Percentiles rank a stretch among this genome's conserved stretches.
These are phyloP conservation scores for Penicillium goetzii DNA, from an alignment of 495 filamentous ascomycete species.

Conservation along the genomic window DNA sequence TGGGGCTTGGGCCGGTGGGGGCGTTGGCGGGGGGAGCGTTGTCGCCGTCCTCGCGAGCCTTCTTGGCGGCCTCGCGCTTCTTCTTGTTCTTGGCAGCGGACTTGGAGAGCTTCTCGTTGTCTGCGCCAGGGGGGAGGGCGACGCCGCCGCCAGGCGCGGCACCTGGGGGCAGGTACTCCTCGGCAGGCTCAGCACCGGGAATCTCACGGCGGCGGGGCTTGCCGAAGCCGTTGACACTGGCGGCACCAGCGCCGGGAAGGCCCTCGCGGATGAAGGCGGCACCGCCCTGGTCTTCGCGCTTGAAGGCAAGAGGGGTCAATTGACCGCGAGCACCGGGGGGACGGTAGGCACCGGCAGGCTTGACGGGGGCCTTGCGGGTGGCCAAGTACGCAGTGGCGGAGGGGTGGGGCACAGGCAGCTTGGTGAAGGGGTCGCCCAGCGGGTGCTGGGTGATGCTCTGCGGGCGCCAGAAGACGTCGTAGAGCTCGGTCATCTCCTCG, in stretches of 20 bases:
- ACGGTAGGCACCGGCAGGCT: conserved; percentile 92
- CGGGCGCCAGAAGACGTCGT: conserved; percentile 90
- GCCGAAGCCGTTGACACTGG: conserved; percentile 78
- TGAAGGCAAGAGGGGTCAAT: conserved; percentile 89
- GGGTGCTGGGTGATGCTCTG: conserved; percentile 63
- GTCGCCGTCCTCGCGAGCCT: conserved; percentile 76
- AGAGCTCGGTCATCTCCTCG: conserved; percentile 90
- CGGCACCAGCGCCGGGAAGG: conserved; percentile 58
- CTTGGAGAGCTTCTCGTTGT: conserved; percentile 76
- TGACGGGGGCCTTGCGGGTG: conserved; percentile 87
- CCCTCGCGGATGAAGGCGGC: conserved; percentile 87
- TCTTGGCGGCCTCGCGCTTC: conserved; percentile 90
- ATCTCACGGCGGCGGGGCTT: conserved; percentile 69
- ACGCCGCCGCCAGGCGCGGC: conserved; percentile 75
- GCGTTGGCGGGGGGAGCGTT: conserved; percentile 59
- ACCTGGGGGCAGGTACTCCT: conserved; percentile 64
- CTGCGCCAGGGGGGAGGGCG: conserved; percentile 55
- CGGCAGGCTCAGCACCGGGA: conserved; percentile 74
- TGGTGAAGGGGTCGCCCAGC: conserved; percentile 72
- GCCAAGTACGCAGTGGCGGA: conserved; percentile 83
- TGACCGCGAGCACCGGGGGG: conserved; percentile 94
- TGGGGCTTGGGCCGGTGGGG: conserved; percentile 55
- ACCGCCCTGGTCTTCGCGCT: conserved; percentile 95
- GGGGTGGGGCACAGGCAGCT: conserved; percentile 77
- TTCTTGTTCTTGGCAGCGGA: conserved; percentile 97